These are phyloP conservation scores for Epichloe sibirici DNA, from an alignment of 2,329 filamentous ascomycete genomes.

Conservation along the genomic window DNA sequence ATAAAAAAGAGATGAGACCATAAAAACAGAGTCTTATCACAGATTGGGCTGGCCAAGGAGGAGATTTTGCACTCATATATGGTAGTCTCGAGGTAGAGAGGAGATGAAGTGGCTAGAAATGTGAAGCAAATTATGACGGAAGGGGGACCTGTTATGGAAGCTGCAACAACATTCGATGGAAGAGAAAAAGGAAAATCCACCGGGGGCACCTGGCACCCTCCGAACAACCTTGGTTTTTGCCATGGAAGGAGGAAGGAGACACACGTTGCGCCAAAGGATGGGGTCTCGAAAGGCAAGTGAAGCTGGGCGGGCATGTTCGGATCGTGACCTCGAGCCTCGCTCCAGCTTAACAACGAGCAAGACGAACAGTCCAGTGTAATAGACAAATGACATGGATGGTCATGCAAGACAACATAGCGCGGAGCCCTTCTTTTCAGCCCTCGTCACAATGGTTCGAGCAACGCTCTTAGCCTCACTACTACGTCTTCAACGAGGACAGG, in stretches of 20 bases:
- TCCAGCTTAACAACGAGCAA: background rate
- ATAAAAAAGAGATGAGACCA: background rate
- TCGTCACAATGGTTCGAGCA: background rate
- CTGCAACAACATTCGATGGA: background rate
- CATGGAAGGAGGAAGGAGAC: slow-evolving; percentile 2
- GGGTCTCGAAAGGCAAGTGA: background rate
- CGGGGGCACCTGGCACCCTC: background rate
- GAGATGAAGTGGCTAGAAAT: background rate
- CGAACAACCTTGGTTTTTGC: background rate
- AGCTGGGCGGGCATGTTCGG: background rate
- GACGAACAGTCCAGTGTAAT: background rate
- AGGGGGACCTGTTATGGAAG: background rate
- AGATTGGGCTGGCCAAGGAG: background rate
- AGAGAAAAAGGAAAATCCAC: background rate
- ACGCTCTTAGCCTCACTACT: too few species aligned
- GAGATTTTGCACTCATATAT: background rate
- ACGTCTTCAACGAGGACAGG: background rate
- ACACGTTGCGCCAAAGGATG: background rate
- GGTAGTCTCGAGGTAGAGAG: background rate
- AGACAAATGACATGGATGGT: too few species aligned
- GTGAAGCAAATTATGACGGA: background rate
- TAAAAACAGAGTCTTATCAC: slow-evolving; percentile 1
- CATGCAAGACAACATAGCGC: too few species aligned
- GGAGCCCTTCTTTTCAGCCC: background rate
- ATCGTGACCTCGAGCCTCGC: background rate